Evolutionary conservation across 2,329 filamentous ascomycete genomes (phyloP).

Genomic region (Verticillium klebahnii): DNA sequence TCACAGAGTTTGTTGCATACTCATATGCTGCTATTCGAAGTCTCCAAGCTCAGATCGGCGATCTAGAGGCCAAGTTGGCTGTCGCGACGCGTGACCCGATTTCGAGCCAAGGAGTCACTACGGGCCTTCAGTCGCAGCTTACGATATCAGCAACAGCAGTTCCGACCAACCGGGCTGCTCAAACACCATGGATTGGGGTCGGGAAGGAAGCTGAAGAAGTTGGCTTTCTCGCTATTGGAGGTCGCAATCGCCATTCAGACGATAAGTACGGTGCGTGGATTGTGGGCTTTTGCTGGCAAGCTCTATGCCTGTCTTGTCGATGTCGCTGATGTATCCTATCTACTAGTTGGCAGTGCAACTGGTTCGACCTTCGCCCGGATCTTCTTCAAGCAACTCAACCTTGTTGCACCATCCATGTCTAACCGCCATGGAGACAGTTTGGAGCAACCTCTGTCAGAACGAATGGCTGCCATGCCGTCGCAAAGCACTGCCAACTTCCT

Average conservation of each 20-base stretch:
- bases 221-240: conserved; percentile 16
- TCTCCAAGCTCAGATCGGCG: conserved; percentile 5
- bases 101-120: background rate
- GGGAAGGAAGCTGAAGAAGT: conserved; percentile 19
- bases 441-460: background rate
- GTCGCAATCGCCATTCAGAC: conserved; percentile 9
- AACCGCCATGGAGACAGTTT: background rate
- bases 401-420: background rate
- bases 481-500: conserved; percentile 12
- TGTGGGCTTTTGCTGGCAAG: no score
- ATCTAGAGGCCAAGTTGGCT: conserved; percentile 5
- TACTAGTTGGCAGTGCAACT: conserved; percentile 15
- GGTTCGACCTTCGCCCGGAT: conserved; percentile 20
- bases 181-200: background rate
- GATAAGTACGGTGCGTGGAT: conserved; percentile 13
- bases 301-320: no score
- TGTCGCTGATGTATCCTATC: background rate
- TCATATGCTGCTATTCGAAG: conserved; percentile 9
- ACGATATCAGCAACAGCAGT: background rate
- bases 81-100: background rate
- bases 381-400: conserved; percentile 18
- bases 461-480: conserved; percentile 15
- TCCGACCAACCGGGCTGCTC: background rate
- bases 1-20: conserved; percentile 14
- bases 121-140: background rate